Conservation (phyloP, 164 flowering plant genomes). For the Litsea cubeba region DNA sequence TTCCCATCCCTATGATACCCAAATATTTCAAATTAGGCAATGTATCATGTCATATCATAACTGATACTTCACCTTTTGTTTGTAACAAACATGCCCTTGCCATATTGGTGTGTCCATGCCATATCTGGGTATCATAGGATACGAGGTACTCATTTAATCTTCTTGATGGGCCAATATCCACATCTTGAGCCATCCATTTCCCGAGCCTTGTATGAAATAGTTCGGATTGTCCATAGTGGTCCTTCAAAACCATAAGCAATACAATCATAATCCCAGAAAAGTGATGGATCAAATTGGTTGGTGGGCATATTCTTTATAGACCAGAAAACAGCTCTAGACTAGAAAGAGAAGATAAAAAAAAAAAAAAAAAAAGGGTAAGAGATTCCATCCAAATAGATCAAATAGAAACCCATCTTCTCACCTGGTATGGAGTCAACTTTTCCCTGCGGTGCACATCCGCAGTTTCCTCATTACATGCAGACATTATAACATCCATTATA, state of each 20-base stretch:
- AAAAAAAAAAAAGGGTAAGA: background rate
- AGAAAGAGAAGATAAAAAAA: background rate
- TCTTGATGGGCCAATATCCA: no score
- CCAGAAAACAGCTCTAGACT: background rate
- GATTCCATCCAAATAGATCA: background rate
- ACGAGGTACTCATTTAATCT: no score
- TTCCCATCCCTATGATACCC: no score
- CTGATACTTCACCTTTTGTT: no score
- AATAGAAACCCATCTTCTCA: slow-evolving; percentile 15
- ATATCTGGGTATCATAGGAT: no score
- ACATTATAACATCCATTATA: slow-evolving; percentile 49
- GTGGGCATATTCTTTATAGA: background rate
- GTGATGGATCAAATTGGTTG: background rate
- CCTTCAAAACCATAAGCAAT: background rate
- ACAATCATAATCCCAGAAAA: background rate
- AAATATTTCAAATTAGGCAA: no score
- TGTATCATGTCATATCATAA: no score
- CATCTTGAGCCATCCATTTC: no score
- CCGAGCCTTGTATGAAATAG: background rate
- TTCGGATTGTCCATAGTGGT: background rate
- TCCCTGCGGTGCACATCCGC: slow-evolving; percentile 43
- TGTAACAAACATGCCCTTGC: no score
- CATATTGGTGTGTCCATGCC: no score
- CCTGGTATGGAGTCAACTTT: slow-evolving; percentile 67
- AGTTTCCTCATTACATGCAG: slow-evolving; percentile 55